These are phyloP conservation scores for Passalora sequoiae DNA, from an alignment of 2,329 filamentous ascomycete genomes.

Conservation along the genomic window DNA sequence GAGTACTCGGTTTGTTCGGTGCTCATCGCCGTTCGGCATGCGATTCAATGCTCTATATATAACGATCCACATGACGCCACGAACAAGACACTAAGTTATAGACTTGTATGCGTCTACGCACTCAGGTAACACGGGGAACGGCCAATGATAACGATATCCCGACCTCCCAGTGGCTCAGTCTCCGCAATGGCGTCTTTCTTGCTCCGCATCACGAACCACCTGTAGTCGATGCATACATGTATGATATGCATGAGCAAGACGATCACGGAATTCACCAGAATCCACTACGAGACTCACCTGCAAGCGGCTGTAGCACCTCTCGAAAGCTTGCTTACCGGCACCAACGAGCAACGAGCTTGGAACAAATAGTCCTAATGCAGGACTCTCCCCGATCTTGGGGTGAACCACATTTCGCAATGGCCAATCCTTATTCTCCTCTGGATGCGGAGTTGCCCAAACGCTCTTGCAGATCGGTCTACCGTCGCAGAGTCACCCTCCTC, in stretches of 20 bases:
- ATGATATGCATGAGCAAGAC: not conserved
- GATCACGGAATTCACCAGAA: not conserved
- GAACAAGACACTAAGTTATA: too few relatives aligned
- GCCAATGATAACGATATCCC: not conserved
- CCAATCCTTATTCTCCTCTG: conserved; percentile 2
- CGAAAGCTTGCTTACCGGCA: not conserved
- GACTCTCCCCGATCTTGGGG: not conserved
- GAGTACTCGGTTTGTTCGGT: too few relatives aligned
- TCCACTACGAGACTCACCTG: too few relatives aligned
- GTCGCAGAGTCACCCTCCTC: conserved; percentile 5
- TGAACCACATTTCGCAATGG: conserved; percentile 4
- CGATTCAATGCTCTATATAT: too few relatives aligned
- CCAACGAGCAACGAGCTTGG: not conserved
- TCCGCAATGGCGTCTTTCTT: conserved; percentile 12
- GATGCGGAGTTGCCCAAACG: not conserved
- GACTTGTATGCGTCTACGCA: too few relatives aligned
- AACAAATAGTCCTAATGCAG: not conserved
- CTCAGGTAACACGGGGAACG: too few relatives aligned
- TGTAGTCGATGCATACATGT: not conserved
- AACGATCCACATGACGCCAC: too few relatives aligned
- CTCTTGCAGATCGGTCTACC: not conserved
- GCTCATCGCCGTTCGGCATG: too few relatives aligned
- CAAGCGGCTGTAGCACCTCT: not conserved
- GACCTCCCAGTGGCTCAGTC: not conserved
- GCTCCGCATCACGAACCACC: conserved; percentile 8